Evolutionary conservation across 257 asterid species (phyloP), one percentile per base, ranked within the genome.

Genomic region (Solanum corneliomulleri): DNA sequence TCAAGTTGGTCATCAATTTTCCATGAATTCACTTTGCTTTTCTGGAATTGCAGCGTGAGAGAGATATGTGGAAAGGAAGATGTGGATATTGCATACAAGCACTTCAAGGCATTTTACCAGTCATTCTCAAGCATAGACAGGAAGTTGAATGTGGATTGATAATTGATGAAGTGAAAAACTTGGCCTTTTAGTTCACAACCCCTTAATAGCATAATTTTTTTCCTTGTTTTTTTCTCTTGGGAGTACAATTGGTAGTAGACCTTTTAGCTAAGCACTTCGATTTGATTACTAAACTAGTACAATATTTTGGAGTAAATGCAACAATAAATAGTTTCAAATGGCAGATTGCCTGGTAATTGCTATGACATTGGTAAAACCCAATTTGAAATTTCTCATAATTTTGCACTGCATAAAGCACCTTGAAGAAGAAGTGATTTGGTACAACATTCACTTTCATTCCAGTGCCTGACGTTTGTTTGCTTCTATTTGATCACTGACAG

Each of bases 1-100:
- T 45, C 27, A 78, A 78, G 66, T 78, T 78, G 41, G 42, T 45
- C 93, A n/a, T 62, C 78, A 83, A 31, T 77, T 70, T 39, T 78
- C 25, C 25, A 25, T 45, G 25, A 60, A 35, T 41, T 77, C 23
- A 45, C 23, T 83, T 49, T 35, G 14, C 13, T 75, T 31, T n/a
- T 49, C 31, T 82, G 74, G 42, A 29, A 75, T 80, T 91, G 91
- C 95, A 96, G 99, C 88, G 97, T 94, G 88, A 91, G 99, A 90
- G 98, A 97, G 91, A 93, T 96, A n/a, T 97, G 99, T 82, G 99
- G 95, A 81, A 96, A 92, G 91, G 95, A 96, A 87, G 99, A 96
- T 49, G 91, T 97, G 62, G 98, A 97, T 93, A 89, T 93, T 88
- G 99, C 99, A 75, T 95, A 97, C 94, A 91, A 90, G 92, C 99